These are phyloP conservation scores for Aspergillus saccharolyticus DNA, from an alignment of 495 filamentous ascomycete genomes.

Conservation along the genomic window DNA sequence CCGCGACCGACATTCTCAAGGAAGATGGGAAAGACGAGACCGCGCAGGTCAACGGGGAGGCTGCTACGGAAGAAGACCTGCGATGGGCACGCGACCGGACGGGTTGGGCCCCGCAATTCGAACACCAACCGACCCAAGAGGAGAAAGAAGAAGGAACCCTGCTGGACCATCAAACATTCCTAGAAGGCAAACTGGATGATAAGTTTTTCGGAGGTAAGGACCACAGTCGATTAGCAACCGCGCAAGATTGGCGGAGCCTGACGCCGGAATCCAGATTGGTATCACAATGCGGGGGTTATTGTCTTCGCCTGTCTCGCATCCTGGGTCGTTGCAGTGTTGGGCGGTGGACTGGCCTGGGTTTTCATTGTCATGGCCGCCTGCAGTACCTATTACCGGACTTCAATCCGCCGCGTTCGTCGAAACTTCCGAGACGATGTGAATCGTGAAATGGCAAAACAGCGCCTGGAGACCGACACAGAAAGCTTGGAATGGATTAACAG, in stretches of 20 bases:
- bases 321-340: conserved; percentile 83
- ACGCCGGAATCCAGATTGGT: conserved; percentile 66
- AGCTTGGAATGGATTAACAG: conserved; percentile 99
- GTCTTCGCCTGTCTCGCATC: conserved; percentile 86
- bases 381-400: conserved; percentile 95
- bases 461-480: conserved; percentile 86
- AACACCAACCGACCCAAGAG: conserved; percentile 48
- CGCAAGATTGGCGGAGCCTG: background rate
- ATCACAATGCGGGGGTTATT: conserved; percentile 90
- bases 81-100: conserved; percentile 64
- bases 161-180: conserved; percentile 78
- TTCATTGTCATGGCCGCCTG: conserved; percentile 88
- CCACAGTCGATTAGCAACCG: background rate
- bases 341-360: conserved; percentile 89
- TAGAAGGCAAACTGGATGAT: conserved; percentile 83
- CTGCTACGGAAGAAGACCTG: conserved; percentile 52
- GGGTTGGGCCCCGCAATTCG: conserved; percentile 88
- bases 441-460: conserved; percentile 86
- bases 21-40: conserved; percentile 37
- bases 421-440: conserved; percentile 95
- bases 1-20: conserved; percentile 55
- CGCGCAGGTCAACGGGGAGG: conserved; percentile 42
- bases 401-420: conserved; percentile 82
- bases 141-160: conserved; percentile 58
- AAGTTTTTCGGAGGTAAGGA: conserved; percentile 81